Conservation (phyloP, 2,329 filamentous ascomycete genomes). For the Sporothrix inflata region DNA sequence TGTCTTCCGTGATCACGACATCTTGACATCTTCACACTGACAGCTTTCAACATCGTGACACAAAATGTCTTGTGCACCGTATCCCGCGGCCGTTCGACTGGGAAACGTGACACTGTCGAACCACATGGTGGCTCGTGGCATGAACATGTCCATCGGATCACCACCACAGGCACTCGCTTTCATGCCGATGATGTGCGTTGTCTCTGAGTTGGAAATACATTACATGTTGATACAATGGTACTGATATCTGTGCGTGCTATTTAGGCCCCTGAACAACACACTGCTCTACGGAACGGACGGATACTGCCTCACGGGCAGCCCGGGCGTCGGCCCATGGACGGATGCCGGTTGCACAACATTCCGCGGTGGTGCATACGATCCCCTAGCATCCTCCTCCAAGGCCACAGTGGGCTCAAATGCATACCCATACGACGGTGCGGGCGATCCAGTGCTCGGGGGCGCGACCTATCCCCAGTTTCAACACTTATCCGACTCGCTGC, state of each 20-base stretch:
- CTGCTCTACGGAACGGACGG: slow-evolving; percentile 32
- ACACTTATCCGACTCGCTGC: slow-evolving; percentile 24
- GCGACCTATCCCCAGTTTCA: slow-evolving; percentile 2
- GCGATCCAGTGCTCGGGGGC: not conserved
- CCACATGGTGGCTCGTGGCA: slow-evolving; percentile 26
- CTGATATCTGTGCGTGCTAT: not conserved
- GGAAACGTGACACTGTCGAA: slow-evolving; percentile 31
- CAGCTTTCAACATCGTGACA: not conserved
- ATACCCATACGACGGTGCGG: slow-evolving; percentile 20
- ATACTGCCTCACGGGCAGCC: slow-evolving; percentile 22
- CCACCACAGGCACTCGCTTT: slow-evolving; percentile 29
- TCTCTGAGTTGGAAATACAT: not conserved
- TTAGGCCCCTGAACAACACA: slow-evolving; percentile 33
- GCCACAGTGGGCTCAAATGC: not conserved
- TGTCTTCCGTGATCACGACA: not conserved
- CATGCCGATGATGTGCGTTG: slow-evolving; percentile 29
- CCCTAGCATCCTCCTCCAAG: slow-evolving; percentile 17
- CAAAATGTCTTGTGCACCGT: slow-evolving; percentile 27
- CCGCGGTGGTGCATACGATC: slow-evolving; percentile 31
- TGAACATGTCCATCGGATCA: slow-evolving; percentile 30
- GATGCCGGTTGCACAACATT: slow-evolving; percentile 29
- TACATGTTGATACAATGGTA: not conserved
- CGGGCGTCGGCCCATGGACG: slow-evolving; percentile 4
- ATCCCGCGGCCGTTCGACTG: slow-evolving; percentile 27
- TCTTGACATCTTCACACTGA: not conserved